Evolutionary conservation across 1,139 yeast species (phyloP).

Genomic region (Geotrichum fermentans): DNA sequence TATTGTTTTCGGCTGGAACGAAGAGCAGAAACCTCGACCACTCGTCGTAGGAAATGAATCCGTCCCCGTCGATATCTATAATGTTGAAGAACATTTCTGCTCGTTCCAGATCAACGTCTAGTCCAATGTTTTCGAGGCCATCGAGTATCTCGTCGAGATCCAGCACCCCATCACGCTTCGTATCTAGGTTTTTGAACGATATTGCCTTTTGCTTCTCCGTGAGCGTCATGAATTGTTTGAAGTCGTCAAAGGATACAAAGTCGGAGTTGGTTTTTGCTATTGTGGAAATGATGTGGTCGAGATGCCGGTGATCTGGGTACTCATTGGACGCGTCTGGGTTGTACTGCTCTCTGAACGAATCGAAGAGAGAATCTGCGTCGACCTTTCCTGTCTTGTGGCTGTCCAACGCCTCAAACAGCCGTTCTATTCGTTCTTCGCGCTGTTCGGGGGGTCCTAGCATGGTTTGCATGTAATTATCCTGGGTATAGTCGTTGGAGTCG

Average conservation of each 20-base stretch:
- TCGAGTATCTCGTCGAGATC: slow-evolving; percentile 59
- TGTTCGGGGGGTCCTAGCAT: slow-evolving; percentile 16
- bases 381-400: slow-evolving; percentile 25
- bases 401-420: slow-evolving; percentile 28
- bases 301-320: slow-evolving; percentile 40
- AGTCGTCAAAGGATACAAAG: slow-evolving; percentile 56
- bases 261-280: slow-evolving; percentile 57
- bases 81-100: slow-evolving; percentile 56
- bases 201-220: slow-evolving; percentile 66
- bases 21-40: slow-evolving; percentile 77
- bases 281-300: slow-evolving; percentile 50
- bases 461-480: neutral
- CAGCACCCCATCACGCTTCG: slow-evolving; percentile 70
- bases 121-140: slow-evolving; percentile 53
- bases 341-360: slow-evolving; percentile 27
- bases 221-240: slow-evolving; percentile 52
- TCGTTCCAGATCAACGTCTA: slow-evolving; percentile 51
- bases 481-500: neutral
- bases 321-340: slow-evolving; percentile 57
- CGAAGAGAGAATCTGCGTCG: slow-evolving; percentile 24
- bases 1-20: slow-evolving; percentile 63
- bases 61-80: slow-evolving; percentile 58
- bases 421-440: slow-evolving; percentile 39
- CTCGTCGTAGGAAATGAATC: slow-evolving; percentile 75
- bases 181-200: slow-evolving; percentile 69